A percentile compares a stretch with the other conserved stretches of the same genome.
Conservation (phyloP, 495 filamentous ascomycete genomes). For the Hypoxylon crocopeplum region DNA sequence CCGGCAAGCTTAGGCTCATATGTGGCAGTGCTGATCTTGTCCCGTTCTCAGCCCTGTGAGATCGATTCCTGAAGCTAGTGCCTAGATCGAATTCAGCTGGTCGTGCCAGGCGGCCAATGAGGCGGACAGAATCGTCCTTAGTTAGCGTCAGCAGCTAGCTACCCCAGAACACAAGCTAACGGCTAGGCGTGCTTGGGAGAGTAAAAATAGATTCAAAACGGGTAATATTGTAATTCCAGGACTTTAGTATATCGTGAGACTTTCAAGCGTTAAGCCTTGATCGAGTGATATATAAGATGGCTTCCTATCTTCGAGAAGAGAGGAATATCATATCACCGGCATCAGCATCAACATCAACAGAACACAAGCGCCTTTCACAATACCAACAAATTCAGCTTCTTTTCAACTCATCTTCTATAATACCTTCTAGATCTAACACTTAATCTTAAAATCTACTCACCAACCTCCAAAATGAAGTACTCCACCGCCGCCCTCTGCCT, state of each 20-base stretch:
- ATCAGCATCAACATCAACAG: neutral
- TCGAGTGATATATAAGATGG: conserved; percentile 17
- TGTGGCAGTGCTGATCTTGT: conserved; percentile 13
- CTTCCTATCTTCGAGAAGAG: neutral
- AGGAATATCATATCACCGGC: neutral
- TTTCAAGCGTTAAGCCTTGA: neutral
- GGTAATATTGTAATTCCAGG: neutral
- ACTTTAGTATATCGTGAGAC: conserved; percentile 1
- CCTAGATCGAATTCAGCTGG: conserved; percentile 2
- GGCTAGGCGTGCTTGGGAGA: neutral
- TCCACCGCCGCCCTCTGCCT: conserved; percentile 31
- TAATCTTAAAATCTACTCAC: neutral
- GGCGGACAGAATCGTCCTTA: neutral
- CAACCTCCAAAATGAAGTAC: conserved; percentile 40
- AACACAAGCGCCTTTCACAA: too few species aligned
- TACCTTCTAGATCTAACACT: neutral
- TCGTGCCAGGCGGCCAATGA: conserved; percentile 4
- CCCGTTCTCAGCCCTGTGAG: neutral
- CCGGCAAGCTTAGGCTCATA: conserved; percentile 1
- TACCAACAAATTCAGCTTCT: too few species aligned
- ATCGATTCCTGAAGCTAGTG: neutral
- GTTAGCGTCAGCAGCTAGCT: conserved; percentile 16
- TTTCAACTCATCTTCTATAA: neutral
- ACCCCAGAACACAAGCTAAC: conserved; percentile 3
- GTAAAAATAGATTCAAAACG: conserved; percentile 23